Base-by-base conservation (phyloP, 768 basidiomycete genomes). In the Pleurotus tuoliensis region DNA sequence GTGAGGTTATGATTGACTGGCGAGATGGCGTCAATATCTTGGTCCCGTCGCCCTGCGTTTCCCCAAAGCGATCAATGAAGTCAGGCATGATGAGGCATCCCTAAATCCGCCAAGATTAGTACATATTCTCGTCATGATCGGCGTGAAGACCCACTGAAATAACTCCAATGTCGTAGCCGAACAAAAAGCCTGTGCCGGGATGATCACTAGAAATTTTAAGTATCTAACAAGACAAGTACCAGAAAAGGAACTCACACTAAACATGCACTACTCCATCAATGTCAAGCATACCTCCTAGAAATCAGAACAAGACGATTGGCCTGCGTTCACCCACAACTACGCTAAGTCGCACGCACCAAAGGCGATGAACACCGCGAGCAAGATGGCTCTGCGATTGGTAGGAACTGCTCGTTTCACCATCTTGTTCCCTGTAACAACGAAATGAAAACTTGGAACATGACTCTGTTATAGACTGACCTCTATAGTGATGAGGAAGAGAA, bases 51-150 rank as follows among this genome's bases (percentile, higher is more conserved):
- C 63, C 62, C 47, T 70, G 76, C 3, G 76, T 51, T 62, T 82
- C 72, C 30, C 88, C 89, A 64, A 91, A 90, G 11, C 87, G 81
- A 52, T 71, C 61, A 61, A 88, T 76, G 67, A 91, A 91, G 66
- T 90, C 88, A 6, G 81, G 81, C 86, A 90, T 90, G 57, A 90
- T 89, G 30, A 91, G 69, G 63, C 87, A 89, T 76, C 88, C 89
- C 82, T 86, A 63, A 7, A 46, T 39, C 13, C n/a, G 12, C 6
- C 27, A 30, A 30, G 8, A 6, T 1, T 7, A 34, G 15, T 6
- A 24, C 59, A 15, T 6, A 24, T 60, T 13, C n/a, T 20, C 20
- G 20, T 20, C 20, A 20, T 20, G 20, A 20, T 20, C 20, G 20
- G 20, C 20, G 20, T 20, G 20, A 20, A 20, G 20, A 20, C 20